Conservation (phyloP, 2,329 filamentous ascomycete species). For the Macrophomina phaseolina region DNA sequence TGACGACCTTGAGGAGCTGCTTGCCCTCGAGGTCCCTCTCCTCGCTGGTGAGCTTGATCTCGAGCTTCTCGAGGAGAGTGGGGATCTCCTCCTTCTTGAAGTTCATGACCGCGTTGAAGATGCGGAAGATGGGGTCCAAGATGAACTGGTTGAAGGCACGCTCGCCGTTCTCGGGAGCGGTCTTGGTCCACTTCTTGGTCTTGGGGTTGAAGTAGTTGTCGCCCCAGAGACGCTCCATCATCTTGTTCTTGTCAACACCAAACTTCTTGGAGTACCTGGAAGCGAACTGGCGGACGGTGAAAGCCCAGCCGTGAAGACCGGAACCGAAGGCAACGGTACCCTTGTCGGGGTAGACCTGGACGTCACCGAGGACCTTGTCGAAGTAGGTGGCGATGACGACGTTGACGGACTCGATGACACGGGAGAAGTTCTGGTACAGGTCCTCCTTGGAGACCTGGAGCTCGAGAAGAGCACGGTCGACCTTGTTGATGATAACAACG, state of each 20-base stretch:
- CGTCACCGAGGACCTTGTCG: conserved; percentile 95
- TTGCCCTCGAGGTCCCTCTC: conserved; percentile 97
- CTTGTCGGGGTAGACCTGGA: conserved; percentile 97
- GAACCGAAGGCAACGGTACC: conserved; percentile 99
- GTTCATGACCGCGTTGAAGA: conserved; percentile 96
- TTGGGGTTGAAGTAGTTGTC: conserved; percentile 99
- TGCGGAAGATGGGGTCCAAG: conserved; percentile 99
- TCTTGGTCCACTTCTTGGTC: conserved; percentile 99
- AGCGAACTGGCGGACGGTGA: conserved; percentile 98
- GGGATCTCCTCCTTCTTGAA: conserved; percentile 94
- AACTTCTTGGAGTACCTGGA: conserved; percentile 99
- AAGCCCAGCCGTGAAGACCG: conserved; percentile 99
- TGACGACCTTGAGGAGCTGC: conserved; percentile 95
- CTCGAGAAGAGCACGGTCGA: conserved; percentile 98
- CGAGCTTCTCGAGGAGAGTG: conserved; percentile 87
- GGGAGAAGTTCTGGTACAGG: conserved; percentile 98
- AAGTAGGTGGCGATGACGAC: conserved; percentile 99
- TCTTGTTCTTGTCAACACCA: conserved; percentile 99
- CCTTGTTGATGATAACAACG: conserved; percentile 99
- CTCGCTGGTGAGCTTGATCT: conserved; percentile 85
- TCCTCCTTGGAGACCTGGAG: conserved; percentile 99
- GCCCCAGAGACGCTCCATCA: conserved; percentile 99
- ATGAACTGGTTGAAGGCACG: conserved; percentile 99
- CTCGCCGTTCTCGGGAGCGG: conserved; percentile 83
- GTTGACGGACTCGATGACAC: conserved; percentile 99